A percentile compares a stretch with the other conserved stretches of the same genome.
phyloP scores from a whole-genome alignment of 306 rosid species.

The Trichosanthes cucumerina region DNA sequence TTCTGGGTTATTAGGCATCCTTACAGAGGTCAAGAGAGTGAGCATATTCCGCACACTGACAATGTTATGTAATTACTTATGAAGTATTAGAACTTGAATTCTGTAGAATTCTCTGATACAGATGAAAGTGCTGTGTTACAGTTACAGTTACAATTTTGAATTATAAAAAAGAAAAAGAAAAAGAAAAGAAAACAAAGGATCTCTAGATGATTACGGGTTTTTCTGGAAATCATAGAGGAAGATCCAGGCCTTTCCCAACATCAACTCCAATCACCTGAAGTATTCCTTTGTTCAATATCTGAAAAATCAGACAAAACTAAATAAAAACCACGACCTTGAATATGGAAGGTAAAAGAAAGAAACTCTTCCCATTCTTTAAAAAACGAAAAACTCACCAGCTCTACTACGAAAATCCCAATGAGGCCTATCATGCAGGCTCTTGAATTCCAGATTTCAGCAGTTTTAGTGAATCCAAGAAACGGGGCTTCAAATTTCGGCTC shows the following conservation, averaged over 20 bases:
- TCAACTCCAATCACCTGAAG: constrained; percentile 83
- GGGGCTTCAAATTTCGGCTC: constrained; percentile 65
- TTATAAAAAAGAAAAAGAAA: not conserved
- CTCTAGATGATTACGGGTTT: not conserved
- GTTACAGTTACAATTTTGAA: not conserved
- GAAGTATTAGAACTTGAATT: not conserved
- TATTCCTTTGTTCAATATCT: constrained; percentile 77
- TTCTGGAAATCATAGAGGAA: constrained; percentile 49
- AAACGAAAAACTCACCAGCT: constrained; percentile 37
- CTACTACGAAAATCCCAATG: constrained; percentile 67
- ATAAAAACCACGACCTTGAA: not conserved
- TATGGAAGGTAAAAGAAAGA: not conserved
- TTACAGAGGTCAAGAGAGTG: not conserved
- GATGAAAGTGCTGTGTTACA: not conserved
- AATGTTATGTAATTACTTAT: not conserved
- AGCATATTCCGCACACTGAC: not conserved
- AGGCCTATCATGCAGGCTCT: constrained; percentile 96
- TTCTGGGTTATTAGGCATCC: constrained; percentile 10
- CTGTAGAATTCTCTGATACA: constrained; percentile 6
- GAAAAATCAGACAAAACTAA: constrained; percentile 16
- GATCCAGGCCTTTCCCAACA: constrained; percentile 79
- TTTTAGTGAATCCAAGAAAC: constrained; percentile 75
- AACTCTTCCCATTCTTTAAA: not conserved
- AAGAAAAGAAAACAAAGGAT: not conserved
- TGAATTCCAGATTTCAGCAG: constrained; percentile 91